Percentiles rank a stretch among this genome's conserved stretches.
These are phyloP conservation scores for Lactarius tabidus DNA, from an alignment of 768 basidiomycete species.

Conservation along the genomic window DNA sequence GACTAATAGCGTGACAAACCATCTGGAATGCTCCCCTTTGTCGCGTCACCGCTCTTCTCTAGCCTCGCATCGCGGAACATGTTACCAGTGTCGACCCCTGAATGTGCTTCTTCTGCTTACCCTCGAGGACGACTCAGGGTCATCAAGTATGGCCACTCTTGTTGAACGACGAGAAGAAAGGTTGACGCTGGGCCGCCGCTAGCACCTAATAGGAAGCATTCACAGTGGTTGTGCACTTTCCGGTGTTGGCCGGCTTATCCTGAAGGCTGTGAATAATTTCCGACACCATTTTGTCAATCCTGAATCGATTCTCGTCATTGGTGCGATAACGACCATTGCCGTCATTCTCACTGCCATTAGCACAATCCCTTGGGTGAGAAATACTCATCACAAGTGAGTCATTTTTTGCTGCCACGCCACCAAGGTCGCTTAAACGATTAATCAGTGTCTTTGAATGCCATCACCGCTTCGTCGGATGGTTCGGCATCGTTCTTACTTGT, in stretches of 20 bases:
- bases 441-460: constrained; percentile 41
- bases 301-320: constrained; percentile 36
- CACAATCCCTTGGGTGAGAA: constrained; percentile 43
- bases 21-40: too few species aligned
- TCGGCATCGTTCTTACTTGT: constrained; percentile 31
- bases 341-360: constrained; percentile 37
- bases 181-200: too few species aligned
- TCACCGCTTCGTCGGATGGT: constrained; percentile 44
- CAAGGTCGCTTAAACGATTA: constrained; percentile 20
- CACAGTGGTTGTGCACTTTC: constrained; percentile 43
- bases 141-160: constrained; percentile 11
- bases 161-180: constrained; percentile 26
- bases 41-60: constrained; percentile 5
- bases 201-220: constrained; percentile 40
- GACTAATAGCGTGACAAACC: too few species aligned
- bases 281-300: constrained; percentile 35
- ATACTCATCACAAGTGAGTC: constrained; percentile 41
- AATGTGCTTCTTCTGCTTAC: constrained; percentile 26
- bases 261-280: constrained; percentile 37
- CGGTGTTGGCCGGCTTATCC: constrained; percentile 37
- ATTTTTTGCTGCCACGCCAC: neutral
- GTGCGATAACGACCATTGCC: constrained; percentile 39
- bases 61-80: constrained; percentile 20
- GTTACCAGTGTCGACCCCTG: constrained; percentile 25
- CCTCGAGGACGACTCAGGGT: constrained; percentile 24